A percentile compares a stretch with the other conserved stretches of the same genome.
phyloP scores from a whole-genome alignment of 495 filamentous ascomycete species.

The Annulohypoxylon nitens region DNA sequence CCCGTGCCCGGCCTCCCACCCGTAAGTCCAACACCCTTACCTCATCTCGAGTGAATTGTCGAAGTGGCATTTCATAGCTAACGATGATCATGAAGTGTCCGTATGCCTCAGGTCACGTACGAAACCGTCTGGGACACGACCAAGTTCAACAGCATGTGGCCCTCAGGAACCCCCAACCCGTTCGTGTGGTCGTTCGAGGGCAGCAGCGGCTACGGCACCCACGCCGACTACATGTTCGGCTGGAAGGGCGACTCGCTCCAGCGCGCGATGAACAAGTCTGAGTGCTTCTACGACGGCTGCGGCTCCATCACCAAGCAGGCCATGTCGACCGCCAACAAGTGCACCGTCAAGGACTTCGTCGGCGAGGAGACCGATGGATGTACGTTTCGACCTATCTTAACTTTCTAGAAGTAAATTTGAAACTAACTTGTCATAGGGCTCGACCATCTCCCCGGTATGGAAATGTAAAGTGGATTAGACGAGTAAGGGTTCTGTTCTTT shows the following conservation, averaged over 20 bases:
- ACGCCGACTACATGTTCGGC: constrained; percentile 64
- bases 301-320: constrained; percentile 62
- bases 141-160: constrained; percentile 63
- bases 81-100: neutral
- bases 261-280: constrained; percentile 60
- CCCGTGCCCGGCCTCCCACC: constrained; percentile 65
- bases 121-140: constrained; percentile 67
- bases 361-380: constrained; percentile 62
- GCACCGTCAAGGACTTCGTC: constrained; percentile 58
- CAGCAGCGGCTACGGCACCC: constrained; percentile 54
- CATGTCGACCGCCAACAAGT: constrained; percentile 59
- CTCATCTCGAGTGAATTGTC: no score
- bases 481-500: neutral
- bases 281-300: constrained; percentile 63
- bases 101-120: constrained; percentile 62
- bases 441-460: constrained; percentile 14
- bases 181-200: constrained; percentile 65
- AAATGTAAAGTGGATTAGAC: neutral
- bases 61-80: no score
- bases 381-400: constrained; percentile 50
- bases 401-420: neutral
- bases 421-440: constrained; percentile 7
- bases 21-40: constrained; percentile 25
- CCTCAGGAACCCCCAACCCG: constrained; percentile 59
- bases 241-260: constrained; percentile 63